Conservation (phyloP, 2,329 filamentous ascomycete species). For the Aspergillus aculeatus region DNA sequence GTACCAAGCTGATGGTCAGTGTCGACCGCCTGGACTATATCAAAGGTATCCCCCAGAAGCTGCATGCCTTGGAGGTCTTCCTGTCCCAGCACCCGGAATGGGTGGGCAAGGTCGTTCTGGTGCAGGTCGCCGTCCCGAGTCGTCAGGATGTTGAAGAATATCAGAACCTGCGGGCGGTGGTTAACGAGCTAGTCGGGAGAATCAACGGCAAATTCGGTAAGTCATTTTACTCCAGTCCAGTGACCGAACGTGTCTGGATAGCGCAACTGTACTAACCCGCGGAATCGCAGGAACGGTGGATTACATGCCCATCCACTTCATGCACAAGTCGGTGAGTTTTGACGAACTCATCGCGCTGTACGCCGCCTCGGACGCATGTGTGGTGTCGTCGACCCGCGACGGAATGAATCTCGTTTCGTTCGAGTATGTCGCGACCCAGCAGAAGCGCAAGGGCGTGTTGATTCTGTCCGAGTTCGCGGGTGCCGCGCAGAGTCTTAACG, state of each 20-base stretch:
- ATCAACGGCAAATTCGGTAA: slow-evolving; percentile 75
- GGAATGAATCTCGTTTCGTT: slow-evolving; percentile 99
- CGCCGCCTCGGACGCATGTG: slow-evolving; percentile 84
- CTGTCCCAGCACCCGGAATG: slow-evolving; percentile 95
- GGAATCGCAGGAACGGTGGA: slow-evolving; percentile 70
- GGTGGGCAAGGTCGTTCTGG: slow-evolving; percentile 95
- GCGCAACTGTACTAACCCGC: slow-evolving; percentile 3
- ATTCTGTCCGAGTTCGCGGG: slow-evolving; percentile 96
- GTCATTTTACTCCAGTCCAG: background rate
- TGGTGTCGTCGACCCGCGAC: slow-evolving; percentile 90
- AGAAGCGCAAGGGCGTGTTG: slow-evolving; percentile 86
- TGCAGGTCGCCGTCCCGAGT: slow-evolving; percentile 93
- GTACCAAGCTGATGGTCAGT: slow-evolving; percentile 93
- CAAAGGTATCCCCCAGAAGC: slow-evolving; percentile 96
- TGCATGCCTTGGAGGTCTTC: slow-evolving; percentile 95
- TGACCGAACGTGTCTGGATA: slow-evolving; percentile 5
- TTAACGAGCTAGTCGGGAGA: slow-evolving; percentile 93
- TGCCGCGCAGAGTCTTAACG: slow-evolving; percentile 90
- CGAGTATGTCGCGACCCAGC: slow-evolving; percentile 94
- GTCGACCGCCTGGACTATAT: slow-evolving; percentile 98
- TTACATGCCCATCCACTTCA: slow-evolving; percentile 98
- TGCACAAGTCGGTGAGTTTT: slow-evolving; percentile 93
- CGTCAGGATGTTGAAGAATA: slow-evolving; percentile 97
- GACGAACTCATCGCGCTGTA: slow-evolving; percentile 94
- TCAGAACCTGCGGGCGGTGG: slow-evolving; percentile 89